Conservation (phyloP, 1,284 basidiomycete species). For the Tylopilus sp. region DNA sequence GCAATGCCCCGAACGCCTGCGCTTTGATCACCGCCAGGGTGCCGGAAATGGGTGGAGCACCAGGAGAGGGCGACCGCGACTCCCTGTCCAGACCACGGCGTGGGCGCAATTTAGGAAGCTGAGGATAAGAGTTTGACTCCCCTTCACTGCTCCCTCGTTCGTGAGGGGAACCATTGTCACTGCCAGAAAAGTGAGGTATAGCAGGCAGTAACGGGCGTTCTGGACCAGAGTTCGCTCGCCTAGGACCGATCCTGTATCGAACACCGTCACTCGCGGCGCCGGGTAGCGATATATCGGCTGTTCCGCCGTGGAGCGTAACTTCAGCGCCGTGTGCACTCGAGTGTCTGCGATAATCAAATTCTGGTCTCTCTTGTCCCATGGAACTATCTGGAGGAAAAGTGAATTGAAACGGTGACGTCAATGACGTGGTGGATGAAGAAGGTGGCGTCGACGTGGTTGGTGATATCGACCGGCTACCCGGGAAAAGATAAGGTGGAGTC, state of each 20-base stretch:
- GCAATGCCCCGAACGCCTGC: constrained; percentile 78
- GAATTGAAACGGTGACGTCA: constrained; percentile 66
- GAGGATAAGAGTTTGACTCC: constrained; percentile 47
- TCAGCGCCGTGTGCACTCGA: constrained; percentile 51
- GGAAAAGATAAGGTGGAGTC: constrained; percentile 61
- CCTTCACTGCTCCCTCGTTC: constrained; percentile 59
- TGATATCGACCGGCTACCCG: constrained; percentile 70
- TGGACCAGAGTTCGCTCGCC: constrained; percentile 48
- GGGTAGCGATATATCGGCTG: constrained; percentile 65
- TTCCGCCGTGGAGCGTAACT: constrained; percentile 67
- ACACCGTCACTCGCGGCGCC: constrained; percentile 51
- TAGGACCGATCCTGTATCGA: constrained; percentile 55
- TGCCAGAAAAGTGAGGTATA: constrained; percentile 49
- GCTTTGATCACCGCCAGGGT: constrained; percentile 85
- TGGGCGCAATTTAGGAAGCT: constrained; percentile 41
- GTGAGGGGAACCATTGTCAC: constrained; percentile 51
- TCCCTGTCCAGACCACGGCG: constrained; percentile 48
- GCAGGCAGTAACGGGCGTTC: constrained; percentile 53
- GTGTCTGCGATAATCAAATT: constrained; percentile 64
- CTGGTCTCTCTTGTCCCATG: constrained; percentile 53
- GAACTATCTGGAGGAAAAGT: constrained; percentile 53
- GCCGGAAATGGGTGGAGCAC: constrained; percentile 62
- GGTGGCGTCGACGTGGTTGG: constrained; percentile 64
- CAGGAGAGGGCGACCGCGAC: constrained; percentile 73
- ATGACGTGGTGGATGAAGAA: constrained; percentile 60